Percentiles rank a stretch among this genome's conserved stretches.
phyloP scores from a whole-genome alignment of 2,329 filamentous ascomycete species.

The Apiospora phragmitis region DNA sequence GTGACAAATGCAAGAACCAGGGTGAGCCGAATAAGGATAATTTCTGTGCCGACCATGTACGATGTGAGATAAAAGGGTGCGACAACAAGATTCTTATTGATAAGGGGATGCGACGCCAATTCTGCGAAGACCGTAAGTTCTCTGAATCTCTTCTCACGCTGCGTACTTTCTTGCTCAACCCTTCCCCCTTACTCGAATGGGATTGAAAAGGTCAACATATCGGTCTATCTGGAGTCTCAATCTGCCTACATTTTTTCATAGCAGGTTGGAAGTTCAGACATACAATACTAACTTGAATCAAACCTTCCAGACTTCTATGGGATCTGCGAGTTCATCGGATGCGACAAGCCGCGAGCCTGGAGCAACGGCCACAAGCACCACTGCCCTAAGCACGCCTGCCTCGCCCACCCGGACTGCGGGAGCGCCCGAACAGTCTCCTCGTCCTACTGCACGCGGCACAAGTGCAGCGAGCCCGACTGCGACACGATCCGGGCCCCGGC shows the following conservation, averaged over 20 bases:
- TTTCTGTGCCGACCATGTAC: neutral
- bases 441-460: neutral
- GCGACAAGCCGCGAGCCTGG: neutral
- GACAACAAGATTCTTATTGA: neutral
- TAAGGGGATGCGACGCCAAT: neutral
- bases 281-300: neutral
- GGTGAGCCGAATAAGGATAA: neutral
- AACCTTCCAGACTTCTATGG: neutral
- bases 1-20: neutral
- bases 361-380: neutral
- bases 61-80: neutral
- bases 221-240: no score
- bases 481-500: neutral
- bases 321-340: neutral
- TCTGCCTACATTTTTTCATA: no score
- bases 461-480: neutral
- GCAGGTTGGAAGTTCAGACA: no score
- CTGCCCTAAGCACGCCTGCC: neutral
- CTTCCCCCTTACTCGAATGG: neutral
- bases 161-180: no score
- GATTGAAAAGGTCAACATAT: no score
- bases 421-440: neutral
- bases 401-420: neutral
- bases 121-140: constrained; percentile 2
- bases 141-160: neutral